Evolutionary conservation across 768 basidiomycete species (phyloP).

Genomic region (Amanita molliuscula): DNA sequence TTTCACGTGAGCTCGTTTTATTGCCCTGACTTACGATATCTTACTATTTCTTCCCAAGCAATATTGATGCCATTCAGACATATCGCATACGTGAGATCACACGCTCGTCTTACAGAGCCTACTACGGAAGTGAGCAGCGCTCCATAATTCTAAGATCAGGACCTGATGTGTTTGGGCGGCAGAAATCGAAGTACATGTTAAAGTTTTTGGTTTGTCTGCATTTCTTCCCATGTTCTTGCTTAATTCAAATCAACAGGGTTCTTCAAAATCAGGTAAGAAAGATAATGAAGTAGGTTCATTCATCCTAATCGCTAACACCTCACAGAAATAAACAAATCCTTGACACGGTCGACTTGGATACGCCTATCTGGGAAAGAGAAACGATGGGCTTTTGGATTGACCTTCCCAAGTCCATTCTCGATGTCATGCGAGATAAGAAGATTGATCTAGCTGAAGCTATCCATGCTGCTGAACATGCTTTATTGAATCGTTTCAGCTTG

Average conservation of each 20-base stretch:
- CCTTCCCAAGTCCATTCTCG: constrained; percentile 42
- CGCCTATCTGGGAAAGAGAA: constrained; percentile 65
- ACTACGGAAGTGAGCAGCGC: constrained; percentile 58
- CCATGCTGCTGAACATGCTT: constrained; percentile 77
- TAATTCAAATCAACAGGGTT: constrained; percentile 37
- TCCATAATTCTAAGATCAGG: neutral
- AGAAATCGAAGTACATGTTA: constrained; percentile 56
- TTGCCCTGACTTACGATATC: neutral
- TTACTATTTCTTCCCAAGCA: constrained; percentile 25
- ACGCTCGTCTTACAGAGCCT: constrained; percentile 25
- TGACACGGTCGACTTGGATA: constrained; percentile 70
- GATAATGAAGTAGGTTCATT: neutral
- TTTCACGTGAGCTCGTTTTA: constrained; percentile 45
- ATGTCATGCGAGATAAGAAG: constrained; percentile 39
- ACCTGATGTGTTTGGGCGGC: neutral
- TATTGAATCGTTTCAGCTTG: constrained; percentile 68
- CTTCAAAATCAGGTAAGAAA: constrained; percentile 59
- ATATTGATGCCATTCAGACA: constrained; percentile 71
- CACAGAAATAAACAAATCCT: constrained; percentile 52
- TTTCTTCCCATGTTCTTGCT: neutral
- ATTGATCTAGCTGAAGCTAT: constrained; percentile 72
- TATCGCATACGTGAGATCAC: constrained; percentile 62
- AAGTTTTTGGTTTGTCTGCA: constrained; percentile 59
- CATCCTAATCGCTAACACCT: neutral
- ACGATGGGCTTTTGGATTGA: constrained; percentile 77